A percentile compares a stretch with the other conserved stretches of the same genome.
phyloP scores from a whole-genome alignment of 2,329 filamentous ascomycete species.

The Talaromyces sp. region DNA sequence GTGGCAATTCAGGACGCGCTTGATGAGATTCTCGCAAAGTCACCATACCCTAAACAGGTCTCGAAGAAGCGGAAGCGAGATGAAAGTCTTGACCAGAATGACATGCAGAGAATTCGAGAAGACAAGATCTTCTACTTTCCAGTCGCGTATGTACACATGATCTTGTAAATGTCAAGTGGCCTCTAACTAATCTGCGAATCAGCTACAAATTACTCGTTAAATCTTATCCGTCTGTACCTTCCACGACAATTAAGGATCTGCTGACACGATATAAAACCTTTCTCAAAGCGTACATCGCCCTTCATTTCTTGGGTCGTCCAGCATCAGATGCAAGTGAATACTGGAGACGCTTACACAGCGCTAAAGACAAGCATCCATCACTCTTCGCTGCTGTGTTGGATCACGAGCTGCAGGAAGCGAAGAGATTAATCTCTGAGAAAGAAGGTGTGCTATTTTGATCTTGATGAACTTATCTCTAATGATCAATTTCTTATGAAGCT shows the following conservation, averaged over 20 bases:
- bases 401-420: conserved; percentile 29
- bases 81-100: not conserved
- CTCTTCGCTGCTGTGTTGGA: conserved; percentile 8
- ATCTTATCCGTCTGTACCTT: conserved; percentile 39
- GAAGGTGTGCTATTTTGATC: conserved; percentile 15
- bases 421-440: conserved; percentile 23
- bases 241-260: conserved; percentile 35
- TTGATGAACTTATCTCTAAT: not conserved
- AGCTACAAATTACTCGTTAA: conserved; percentile 30
- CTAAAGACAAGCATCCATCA: not conserved
- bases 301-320: conserved; percentile 26
- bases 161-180: not conserved
- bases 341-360: conserved; percentile 11
- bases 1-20: conserved; percentile 33
- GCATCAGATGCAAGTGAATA: conserved; percentile 9
- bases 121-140: conserved; percentile 23
- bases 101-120: not conserved
- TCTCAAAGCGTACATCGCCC: conserved; percentile 28
- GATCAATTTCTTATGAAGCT: not conserved
- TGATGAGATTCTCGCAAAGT: conserved; percentile 40
- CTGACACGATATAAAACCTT: conserved; percentile 31
- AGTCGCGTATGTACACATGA: conserved; percentile 21
- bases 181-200: not conserved
- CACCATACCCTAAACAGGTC: conserved; percentile 42
- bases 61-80: conserved; percentile 34